Base-by-base conservation (phyloP, 441 rosid genomes). In the Eruca vesicaria region DNA sequence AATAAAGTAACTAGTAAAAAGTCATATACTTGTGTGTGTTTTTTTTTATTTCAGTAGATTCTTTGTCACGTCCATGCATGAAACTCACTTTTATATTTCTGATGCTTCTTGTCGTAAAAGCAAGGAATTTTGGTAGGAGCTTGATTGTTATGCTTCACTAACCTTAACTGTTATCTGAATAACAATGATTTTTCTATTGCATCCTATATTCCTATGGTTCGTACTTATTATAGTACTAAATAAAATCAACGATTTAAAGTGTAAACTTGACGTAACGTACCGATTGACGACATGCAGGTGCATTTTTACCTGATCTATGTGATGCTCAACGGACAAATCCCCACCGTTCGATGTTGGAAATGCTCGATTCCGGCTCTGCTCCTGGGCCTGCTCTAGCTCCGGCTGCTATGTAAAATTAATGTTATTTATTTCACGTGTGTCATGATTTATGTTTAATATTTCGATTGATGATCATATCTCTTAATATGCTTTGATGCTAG, bases 291-390 rank as follows among this genome's bases (percentile, higher is more conserved):
- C 15, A 55, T 70, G 84, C 86, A 94, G 99, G 98, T 66, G 98
- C 89, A 23, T 88, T 79, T 82, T 84, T 95, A 80, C 94, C 98
- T 3, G 94, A 90, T 59, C 84, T 95, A 0, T 92, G 99, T 20
- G 75, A 80, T 21, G 84, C 83, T 12, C 88, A 86, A 10, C 78
- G 91, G 19, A 58, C 43, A 72, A 84, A 86, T 69, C 97, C 94
- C 1, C 89, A 75, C 83, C 90, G 98, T 3, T 84, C 88, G 1
- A 86, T 93, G 99, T n/a, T 86, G 7, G 92, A 84, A 79, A 84
- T 86, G 9, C 67, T 82, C 80, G 91, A 92, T 88, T 86, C 92
- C 0, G 93, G 96, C 0, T 86, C 64, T 0, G 84, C 87, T 16
- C 63, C 82, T 1, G 89, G 86, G 14, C 88, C 90, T 4, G 53